Percentiles rank a stretch among this genome's conserved stretches.
These are phyloP conservation scores for Tolypocladium tundrense DNA, from an alignment of 2,329 filamentous ascomycete genomes.

Conservation along the genomic window DNA sequence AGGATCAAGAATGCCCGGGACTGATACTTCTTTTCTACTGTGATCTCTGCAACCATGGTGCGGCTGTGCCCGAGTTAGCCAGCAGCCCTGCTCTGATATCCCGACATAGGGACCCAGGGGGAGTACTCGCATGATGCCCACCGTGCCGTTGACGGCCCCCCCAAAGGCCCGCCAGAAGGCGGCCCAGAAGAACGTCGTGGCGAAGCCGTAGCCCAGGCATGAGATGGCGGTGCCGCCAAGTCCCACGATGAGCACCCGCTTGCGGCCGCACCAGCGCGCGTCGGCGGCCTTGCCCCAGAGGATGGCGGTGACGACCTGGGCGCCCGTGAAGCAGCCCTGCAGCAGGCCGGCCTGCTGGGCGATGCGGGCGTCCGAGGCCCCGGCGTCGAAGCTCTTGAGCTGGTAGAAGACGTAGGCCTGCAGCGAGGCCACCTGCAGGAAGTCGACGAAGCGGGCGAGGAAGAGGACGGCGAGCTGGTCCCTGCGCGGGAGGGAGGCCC, in stretches of 20 bases:
- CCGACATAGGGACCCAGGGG: not conserved
- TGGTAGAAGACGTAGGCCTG: constrained; percentile 81
- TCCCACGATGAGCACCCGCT: constrained; percentile 68
- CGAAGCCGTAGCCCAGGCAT: constrained; percentile 51
- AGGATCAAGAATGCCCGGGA: constrained; percentile 65
- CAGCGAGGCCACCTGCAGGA: constrained; percentile 68
- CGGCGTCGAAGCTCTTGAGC: constrained; percentile 61
- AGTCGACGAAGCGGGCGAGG: constrained; percentile 70
- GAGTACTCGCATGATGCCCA: constrained; percentile 50
- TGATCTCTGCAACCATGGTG: constrained; percentile 52
- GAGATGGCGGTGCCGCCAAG: constrained; percentile 50
- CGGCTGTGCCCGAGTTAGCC: constrained; percentile 6
- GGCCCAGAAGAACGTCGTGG: constrained; percentile 59
- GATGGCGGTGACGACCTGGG: constrained; percentile 75
- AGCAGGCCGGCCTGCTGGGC: constrained; percentile 68
- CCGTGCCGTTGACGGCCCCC: constrained; percentile 62
- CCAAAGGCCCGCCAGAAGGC: constrained; percentile 58
- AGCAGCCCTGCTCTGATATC: no score
- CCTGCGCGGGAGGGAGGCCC: constrained; percentile 66
- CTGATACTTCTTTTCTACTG: constrained; percentile 54
- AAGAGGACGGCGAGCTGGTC: constrained; percentile 69
- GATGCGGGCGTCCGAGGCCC: constrained; percentile 51
- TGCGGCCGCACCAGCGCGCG: constrained; percentile 56
- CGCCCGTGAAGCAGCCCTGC: constrained; percentile 68
- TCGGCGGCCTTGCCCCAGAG: constrained; percentile 68